Percentiles rank a stretch among this genome's conserved stretches.
Conservation (phyloP, 805 yeast genomes). For the Crinitomyces ghanaensis region DNA sequence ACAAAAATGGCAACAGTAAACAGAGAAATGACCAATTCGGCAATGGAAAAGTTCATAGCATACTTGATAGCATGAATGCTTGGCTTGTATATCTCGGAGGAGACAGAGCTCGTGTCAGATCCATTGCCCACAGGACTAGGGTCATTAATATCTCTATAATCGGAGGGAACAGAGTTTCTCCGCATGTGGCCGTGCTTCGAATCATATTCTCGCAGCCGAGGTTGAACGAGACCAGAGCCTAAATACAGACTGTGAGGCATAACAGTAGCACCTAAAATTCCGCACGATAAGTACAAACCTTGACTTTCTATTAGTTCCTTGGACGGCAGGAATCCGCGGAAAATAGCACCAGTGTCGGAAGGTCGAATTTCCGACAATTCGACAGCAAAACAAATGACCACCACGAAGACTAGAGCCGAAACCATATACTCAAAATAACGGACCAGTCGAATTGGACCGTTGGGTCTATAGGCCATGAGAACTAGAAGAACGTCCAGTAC, state of each 20-base stretch:
- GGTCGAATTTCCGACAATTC: conserved; percentile 42
- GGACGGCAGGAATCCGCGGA: conserved; percentile 63
- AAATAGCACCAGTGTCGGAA: conserved; percentile 40
- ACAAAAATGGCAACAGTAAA: conserved; percentile 77
- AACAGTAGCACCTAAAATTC: conserved; percentile 86
- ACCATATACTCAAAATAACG: conserved; percentile 72
- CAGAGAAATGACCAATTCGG: conserved; percentile 59
- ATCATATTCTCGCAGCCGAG: conserved; percentile 70
- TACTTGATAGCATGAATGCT: conserved; percentile 67
- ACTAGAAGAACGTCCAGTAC: conserved; percentile 74
- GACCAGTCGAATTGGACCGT: conserved; percentile 64
- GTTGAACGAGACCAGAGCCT: conserved; percentile 81
- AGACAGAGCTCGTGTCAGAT: not conserved
- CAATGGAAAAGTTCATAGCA: conserved; percentile 58
- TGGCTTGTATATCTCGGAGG: conserved; percentile 40
- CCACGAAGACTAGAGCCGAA: conserved; percentile 53
- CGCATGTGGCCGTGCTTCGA: conserved; percentile 38
- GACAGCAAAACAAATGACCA: conserved; percentile 64
- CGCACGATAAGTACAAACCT: conserved; percentile 67
- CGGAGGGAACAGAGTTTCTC: conserved; percentile 13
- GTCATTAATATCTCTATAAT: conserved; percentile 8
- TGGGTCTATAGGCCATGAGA: conserved; percentile 65
- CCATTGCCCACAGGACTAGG: not conserved
- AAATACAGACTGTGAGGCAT: conserved; percentile 86
- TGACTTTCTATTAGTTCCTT: conserved; percentile 43